Percentiles rank a stretch among this genome's conserved stretches.
Evolutionary conservation across 257 asterid species (phyloP).

Genomic region (Mitragyna speciosa): DNA sequence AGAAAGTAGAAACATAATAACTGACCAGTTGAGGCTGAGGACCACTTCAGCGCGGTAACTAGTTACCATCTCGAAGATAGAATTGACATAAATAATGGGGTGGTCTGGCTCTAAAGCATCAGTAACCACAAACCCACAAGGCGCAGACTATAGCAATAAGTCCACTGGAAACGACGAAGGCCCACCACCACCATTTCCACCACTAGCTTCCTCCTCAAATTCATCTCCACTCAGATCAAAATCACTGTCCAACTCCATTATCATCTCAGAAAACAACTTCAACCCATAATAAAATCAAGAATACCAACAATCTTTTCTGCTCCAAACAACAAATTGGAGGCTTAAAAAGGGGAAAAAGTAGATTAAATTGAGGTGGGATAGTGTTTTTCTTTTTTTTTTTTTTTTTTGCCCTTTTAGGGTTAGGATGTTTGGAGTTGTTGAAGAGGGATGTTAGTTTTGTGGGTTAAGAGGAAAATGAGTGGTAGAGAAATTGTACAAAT

Average conservation of each 20-base stretch:
- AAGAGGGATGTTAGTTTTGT: neutral
- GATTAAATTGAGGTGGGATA: no score
- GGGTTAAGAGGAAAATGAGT: neutral
- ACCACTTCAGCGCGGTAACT: slow-evolving; percentile 96
- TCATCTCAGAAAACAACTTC: slow-evolving; percentile 11
- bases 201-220: slow-evolving; percentile 53
- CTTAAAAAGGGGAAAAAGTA: no score
- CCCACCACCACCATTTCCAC: slow-evolving; percentile 34
- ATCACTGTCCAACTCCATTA: slow-evolving; percentile 95
- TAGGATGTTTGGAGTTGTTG: neutral
- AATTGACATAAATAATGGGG: slow-evolving; percentile 86
- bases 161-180: slow-evolving; percentile 72
- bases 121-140: slow-evolving; percentile 86
- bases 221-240: slow-evolving; percentile 73
- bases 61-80: slow-evolving; percentile 88
- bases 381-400: no score
- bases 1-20: no score
- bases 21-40: slow-evolving; percentile 88
- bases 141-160: slow-evolving; percentile 78
- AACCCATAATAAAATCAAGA: slow-evolving; percentile 15
- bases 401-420: no score
- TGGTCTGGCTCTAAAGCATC: slow-evolving; percentile 90
- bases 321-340: neutral
- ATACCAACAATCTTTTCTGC: no score
- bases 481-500: neutral